These are phyloP conservation scores for Wolfiporia cocos DNA, from an alignment of 1,284 basidiomycete species.

Conservation along the genomic window DNA sequence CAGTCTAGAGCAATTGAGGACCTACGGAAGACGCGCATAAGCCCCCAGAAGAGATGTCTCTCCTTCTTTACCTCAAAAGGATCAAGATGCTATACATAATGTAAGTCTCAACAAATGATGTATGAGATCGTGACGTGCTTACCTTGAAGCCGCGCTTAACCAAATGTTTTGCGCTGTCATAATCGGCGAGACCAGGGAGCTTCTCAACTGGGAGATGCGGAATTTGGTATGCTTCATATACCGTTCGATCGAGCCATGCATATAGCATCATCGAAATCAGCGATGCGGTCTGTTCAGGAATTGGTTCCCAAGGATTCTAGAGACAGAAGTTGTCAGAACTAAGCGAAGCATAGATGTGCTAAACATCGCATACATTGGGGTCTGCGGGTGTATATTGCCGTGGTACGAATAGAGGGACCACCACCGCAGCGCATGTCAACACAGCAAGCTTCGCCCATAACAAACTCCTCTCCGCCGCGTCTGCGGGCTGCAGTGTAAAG, in stretches of 20 bases:
- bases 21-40: conserved; percentile 13
- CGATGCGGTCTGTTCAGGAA: conserved; percentile 64
- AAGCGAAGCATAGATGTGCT: not conserved
- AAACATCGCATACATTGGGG: conserved; percentile 23
- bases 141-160: conserved; percentile 30
- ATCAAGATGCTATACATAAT: conserved; percentile 15
- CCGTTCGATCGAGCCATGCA: conserved; percentile 42
- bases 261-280: conserved; percentile 50
- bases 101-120: not conserved
- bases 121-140: not conserved
- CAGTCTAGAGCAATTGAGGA: not conserved
- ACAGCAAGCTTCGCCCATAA: conserved; percentile 34
- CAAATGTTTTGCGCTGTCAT: conserved; percentile 34
- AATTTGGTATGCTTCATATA: conserved; percentile 22
- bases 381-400: conserved; percentile 38
- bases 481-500: conserved; percentile 32
- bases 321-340: conserved; percentile 9
- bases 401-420: conserved; percentile 42
- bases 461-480: conserved; percentile 30
- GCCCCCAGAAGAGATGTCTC: conserved; percentile 16
- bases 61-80: conserved; percentile 9
- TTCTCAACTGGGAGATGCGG: conserved; percentile 24
- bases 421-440: conserved; percentile 32
- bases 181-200: conserved; percentile 39
- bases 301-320: conserved; percentile 39